Evolutionary conservation across 2,329 filamentous ascomycete genomes (phyloP).

Genomic region (Phaeosphaeriaceae sp.): DNA sequence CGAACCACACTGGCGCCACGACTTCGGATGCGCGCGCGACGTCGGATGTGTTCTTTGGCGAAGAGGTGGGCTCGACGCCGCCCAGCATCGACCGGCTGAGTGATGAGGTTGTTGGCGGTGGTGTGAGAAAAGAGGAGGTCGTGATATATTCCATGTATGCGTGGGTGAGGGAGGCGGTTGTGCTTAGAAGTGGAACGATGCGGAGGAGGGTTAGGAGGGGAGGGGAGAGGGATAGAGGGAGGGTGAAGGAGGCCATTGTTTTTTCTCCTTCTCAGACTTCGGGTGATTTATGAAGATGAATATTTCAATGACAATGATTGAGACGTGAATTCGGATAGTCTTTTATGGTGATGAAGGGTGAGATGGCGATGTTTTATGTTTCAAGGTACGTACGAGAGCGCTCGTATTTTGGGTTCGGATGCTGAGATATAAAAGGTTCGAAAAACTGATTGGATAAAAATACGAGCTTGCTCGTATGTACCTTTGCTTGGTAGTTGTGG

Average conservation of each 20-base stretch:
- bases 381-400: neutral
- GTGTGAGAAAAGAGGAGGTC: slow-evolving; percentile 24
- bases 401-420: neutral
- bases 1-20: slow-evolving; percentile 24
- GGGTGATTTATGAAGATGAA: no score
- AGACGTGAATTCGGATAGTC: neutral
- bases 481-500: neutral
- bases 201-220: slow-evolving; percentile 25
- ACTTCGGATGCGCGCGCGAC: slow-evolving; percentile 18
- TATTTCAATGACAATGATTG: neutral
- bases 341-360: neutral
- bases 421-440: neutral
- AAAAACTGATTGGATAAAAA: neutral
- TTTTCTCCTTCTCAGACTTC: neutral
- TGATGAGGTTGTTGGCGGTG: slow-evolving; percentile 10
- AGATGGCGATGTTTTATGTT: neutral
- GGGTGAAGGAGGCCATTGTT: neutral
- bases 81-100: slow-evolving; percentile 6
- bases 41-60: neutral
- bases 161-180: slow-evolving; percentile 34
- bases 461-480: neutral
- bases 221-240: slow-evolving; percentile 10
- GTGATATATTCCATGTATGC: slow-evolving; percentile 36
- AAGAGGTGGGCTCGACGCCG: neutral
- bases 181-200: slow-evolving; percentile 27